phyloP scores from a whole-genome alignment of 345 rosid genomes.

The Dipteronia sinensis region DNA sequence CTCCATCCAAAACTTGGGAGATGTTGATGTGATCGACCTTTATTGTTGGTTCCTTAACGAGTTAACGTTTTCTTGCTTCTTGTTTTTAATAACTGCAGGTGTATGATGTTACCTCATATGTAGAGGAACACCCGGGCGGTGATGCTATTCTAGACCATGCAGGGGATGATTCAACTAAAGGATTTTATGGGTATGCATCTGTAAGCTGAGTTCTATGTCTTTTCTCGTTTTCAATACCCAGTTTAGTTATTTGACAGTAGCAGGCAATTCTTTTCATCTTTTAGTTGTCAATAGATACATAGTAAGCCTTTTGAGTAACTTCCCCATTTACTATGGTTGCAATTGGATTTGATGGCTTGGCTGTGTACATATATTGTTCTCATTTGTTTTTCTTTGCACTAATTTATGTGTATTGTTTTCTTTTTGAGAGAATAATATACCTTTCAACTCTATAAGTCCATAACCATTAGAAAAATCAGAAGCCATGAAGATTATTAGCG shows the following conservation, averaged over 20 bases:
- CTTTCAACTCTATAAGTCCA: no score
- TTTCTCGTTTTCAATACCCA: neutral
- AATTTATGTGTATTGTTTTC: neutral
- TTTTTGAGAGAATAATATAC: no score
- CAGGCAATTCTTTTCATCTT: neutral
- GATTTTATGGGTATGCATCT: conserved; percentile 74
- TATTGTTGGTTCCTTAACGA: neutral
- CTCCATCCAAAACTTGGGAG: neutral
- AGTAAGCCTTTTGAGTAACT: neutral
- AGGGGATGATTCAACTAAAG: conserved; percentile 91
- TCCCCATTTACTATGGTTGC: neutral
- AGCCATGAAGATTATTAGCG: no score
- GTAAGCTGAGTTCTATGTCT: neutral
- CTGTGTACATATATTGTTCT: neutral
- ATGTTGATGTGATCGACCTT: neutral
- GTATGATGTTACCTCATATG: conserved; percentile 85
- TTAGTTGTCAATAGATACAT: neutral
- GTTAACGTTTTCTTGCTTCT: neutral
- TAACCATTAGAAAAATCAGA: no score
- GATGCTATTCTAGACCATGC: conserved; percentile 89
- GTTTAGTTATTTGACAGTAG: neutral
- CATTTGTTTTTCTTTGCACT: neutral
- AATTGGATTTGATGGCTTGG: no score
- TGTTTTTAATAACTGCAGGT: conserved; percentile 41
- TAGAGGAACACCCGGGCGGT: conserved; percentile 97